A percentile compares a stretch with the other conserved stretches of the same genome.
Conservation (phyloP, 805 yeast genomes). For the Sugiyamaella lignohabitans region DNA sequence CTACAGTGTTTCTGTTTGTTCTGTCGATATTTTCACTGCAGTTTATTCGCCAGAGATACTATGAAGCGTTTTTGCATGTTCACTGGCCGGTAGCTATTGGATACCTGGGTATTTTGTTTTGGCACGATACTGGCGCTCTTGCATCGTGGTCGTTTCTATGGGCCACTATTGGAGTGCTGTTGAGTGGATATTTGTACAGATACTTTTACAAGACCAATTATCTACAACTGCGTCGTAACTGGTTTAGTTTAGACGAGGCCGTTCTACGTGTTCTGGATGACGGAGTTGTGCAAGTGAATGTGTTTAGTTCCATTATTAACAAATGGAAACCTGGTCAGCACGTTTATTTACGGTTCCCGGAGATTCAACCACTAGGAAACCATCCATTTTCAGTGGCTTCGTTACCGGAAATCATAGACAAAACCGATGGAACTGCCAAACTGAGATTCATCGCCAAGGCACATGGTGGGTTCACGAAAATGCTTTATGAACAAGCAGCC, state of each 20-base stretch:
- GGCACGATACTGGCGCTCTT: slow-evolving; percentile 14
- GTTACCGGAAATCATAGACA: neutral
- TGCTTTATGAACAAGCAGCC: slow-evolving; percentile 10
- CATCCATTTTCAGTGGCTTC: slow-evolving; percentile 19
- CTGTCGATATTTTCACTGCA: slow-evolving; percentile 14
- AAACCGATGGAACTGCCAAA: slow-evolving; percentile 9
- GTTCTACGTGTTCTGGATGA: slow-evolving; percentile 5
- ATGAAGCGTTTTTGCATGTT: slow-evolving; percentile 17
- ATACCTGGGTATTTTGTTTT: slow-evolving; percentile 16
- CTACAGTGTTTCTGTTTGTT: slow-evolving; percentile 10
- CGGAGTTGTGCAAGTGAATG: slow-evolving; percentile 10
- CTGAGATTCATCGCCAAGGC: slow-evolving; percentile 37
- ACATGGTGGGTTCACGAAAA: slow-evolving; percentile 14
- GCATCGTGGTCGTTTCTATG: slow-evolving; percentile 18
- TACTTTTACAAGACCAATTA: slow-evolving; percentile 16
- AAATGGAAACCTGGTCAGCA: slow-evolving; percentile 20
- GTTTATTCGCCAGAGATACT: slow-evolving; percentile 13
- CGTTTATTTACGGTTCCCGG: slow-evolving; percentile 15
- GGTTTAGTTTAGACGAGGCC: slow-evolving; percentile 16
- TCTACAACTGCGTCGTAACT: slow-evolving; percentile 11
- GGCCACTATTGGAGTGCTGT: slow-evolving; percentile 14
- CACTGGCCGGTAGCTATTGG: slow-evolving; percentile 21
- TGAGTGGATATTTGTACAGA: slow-evolving; percentile 12
- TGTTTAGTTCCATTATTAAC: slow-evolving; percentile 6
- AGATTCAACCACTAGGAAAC: slow-evolving; percentile 15